A percentile compares a stretch with the other conserved stretches of the same genome.
Conservation (phyloP, 1,139 yeast genomes). For the Suhomyces panamericanus region DNA sequence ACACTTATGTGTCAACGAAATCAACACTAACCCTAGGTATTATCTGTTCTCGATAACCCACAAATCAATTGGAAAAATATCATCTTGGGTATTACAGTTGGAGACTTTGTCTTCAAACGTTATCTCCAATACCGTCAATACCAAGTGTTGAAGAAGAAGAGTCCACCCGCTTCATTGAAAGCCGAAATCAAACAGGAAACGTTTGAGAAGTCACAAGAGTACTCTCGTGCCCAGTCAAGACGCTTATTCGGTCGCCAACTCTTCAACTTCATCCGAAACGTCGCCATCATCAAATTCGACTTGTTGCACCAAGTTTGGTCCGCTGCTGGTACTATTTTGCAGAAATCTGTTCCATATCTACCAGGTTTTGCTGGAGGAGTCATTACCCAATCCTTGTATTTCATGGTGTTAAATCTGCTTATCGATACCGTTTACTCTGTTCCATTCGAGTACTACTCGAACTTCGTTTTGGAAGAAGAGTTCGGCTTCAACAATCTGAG, state of each 20-base stretch:
- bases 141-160: conserved; percentile 53
- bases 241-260: conserved; percentile 62
- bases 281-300: conserved; percentile 60
- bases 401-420: conserved; percentile 46
- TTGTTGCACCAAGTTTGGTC: conserved; percentile 73
- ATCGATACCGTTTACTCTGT: conserved; percentile 53
- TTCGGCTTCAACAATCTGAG: conserved; percentile 93
- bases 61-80: conserved; percentile 76
- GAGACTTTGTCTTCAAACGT: conserved; percentile 73
- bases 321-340: conserved; percentile 45
- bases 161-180: conserved; percentile 64
- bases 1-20: background rate
- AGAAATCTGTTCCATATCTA: conserved; percentile 30
- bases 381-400: conserved; percentile 68
- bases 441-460: conserved; percentile 73
- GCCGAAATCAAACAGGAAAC: conserved; percentile 71
- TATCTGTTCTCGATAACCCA: conserved; percentile 52
- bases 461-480: conserved; percentile 87
- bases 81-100: conserved; percentile 71
- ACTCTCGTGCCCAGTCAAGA: conserved; percentile 77
- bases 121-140: conserved; percentile 79
- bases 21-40: conserved; percentile 19
- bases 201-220: conserved; percentile 74
- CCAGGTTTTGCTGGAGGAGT: conserved; percentile 53
- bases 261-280: conserved; percentile 55